Evolutionary conservation across 2,329 filamentous ascomycete species (phyloP), one percentile per base, ranked within the genome.

Genomic region (Nannizziopsis arthrosporioides): DNA sequence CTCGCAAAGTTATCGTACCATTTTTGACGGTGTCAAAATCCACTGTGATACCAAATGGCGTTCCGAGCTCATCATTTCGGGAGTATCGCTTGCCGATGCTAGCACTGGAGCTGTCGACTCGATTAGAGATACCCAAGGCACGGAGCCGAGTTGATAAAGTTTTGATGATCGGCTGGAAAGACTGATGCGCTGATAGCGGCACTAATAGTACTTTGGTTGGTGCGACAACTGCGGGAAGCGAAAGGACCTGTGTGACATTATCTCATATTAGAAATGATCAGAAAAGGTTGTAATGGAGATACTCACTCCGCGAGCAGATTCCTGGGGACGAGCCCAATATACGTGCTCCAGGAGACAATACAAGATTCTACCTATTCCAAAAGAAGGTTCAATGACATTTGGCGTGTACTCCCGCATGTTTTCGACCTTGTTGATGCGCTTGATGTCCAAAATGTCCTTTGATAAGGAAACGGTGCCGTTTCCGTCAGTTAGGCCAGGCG

Each of bases 341-440:
- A 78, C 81, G 70, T 98, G 92, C 72, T 98, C 92, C 63, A 94
- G 84, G 60, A 98, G 72, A 52, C 84, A 82, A 73, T 94, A 96
- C 50, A 96, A 73, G 53, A 96, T 95, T 59, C 90, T 81, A 51
- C 90, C 92, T 61, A 96, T 94, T 73, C 90, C 90, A 60, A 96
- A 98, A 0, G 90, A 96, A 1, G 90, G 92, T 72, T 98, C 92
- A 58, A 96, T 93, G 42, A 94, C 88, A 63, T 95, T 95, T 51
- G 90, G 90, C 0, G 84, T 93, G 71, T 87, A 98, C 65, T 95
- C 89, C 59, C 92, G 79, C 50, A 82, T 79, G 63, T 94, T 83
- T 68, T 94, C 86, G 3, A 81, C 77, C 53, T 87, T 76, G 57
- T 83, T 94, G 58, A 82, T 80, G 71, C 85, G 87, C 71, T 89